A percentile compares a stretch with the other conserved stretches of the same genome.
These are phyloP conservation scores for Myochromella boudieri DNA, from an alignment of 768 basidiomycete genomes.

Conservation along the genomic window DNA sequence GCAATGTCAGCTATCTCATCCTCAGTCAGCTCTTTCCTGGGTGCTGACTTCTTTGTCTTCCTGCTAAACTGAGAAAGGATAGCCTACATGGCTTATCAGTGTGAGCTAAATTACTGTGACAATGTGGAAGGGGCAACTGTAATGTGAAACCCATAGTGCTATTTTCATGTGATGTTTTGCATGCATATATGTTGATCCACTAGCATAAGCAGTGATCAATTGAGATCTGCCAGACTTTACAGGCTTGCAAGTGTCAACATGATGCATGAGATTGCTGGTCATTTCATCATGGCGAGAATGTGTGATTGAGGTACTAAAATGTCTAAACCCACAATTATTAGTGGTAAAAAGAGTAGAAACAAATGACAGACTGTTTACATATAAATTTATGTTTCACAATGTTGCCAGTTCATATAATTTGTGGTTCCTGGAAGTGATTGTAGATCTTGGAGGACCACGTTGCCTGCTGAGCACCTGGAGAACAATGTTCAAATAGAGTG, in stretches of 20 bases:
- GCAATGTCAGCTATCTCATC: slow-evolving; percentile 3
- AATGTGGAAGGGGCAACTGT: slow-evolving; percentile 9
- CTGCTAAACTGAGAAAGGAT: slow-evolving; percentile 20
- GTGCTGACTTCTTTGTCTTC: neutral
- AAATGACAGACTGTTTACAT: too few species aligned
- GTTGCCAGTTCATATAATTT: slow-evolving; percentile 7
- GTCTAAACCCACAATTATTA: slow-evolving; percentile 5
- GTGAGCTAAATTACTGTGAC: neutral
- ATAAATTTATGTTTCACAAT: slow-evolving; percentile 13
- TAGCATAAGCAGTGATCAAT: slow-evolving; percentile 1
- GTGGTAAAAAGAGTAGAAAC: too few species aligned
- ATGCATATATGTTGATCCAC: slow-evolving; percentile 19
- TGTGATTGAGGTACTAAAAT: slow-evolving; percentile 10
- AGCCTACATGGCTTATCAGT: slow-evolving; percentile 14
- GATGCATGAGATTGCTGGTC: slow-evolving; percentile 20
- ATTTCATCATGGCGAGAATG: slow-evolving; percentile 21
- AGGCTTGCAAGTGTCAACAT: slow-evolving; percentile 14
- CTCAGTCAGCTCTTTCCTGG: too few species aligned
- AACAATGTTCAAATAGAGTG: neutral
- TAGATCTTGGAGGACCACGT: slow-evolving; percentile 15
- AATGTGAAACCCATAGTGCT: slow-evolving; percentile 5
- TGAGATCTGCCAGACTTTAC: slow-evolving; percentile 5
- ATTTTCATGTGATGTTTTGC: slow-evolving; percentile 20
- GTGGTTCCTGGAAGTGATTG: slow-evolving; percentile 15
- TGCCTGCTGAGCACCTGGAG: slow-evolving; percentile 6